Evolutionary conservation across 2,329 filamentous ascomycete species (phyloP), one percentile per base, ranked within the genome.

Genomic region (Cephalotrichum gorgonifer): DNA sequence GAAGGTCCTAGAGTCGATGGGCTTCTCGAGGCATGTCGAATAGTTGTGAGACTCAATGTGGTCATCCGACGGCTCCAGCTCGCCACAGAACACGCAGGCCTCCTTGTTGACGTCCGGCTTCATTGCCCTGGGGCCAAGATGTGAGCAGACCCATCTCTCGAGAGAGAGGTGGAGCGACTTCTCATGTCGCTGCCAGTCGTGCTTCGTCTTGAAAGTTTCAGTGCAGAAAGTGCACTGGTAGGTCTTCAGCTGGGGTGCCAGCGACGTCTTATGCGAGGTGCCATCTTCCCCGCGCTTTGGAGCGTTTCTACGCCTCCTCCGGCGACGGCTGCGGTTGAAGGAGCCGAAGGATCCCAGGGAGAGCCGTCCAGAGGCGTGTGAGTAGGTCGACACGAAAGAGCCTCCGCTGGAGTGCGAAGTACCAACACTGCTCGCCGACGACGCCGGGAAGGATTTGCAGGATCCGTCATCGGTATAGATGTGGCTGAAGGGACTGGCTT

Each of bases 111-210:
- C 81, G 2, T 80, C 74, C 2, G 78, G 73, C 50, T 83, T 76
- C 31, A 81, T 62, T 4, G 73, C 73, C 6, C 65, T 70, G 15
- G 76, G 66, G 1, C 79, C 79, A 42, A 78, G 71, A 42, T 78
- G 79, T 4, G 74, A 73, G 58, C 76, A 86, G 52, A 81, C 77
- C 84, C 75, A 87, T 50, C 72, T 72, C 65, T 79, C 80, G 1
- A 84, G 75, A 6, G 78, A 86, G 56, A 78, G 64, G 60, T 77
- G 83, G 54, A 81, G 68, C 46, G 79, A 81, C 55, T 83, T 83
- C 58, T 88, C 83, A 60, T 87, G 83, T 51, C 83, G 70, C 57
- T 83, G 79, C 80, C 80, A 84, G 62, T 84, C 80, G 56, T 84
- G 78, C 60, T 84, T 84, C 3, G 79, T 83, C 54, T 79, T 70